These are phyloP conservation scores for Thalassiosira exigua DNA, from an alignment of 352 stramenopile species.

Conservation along the genomic window DNA sequence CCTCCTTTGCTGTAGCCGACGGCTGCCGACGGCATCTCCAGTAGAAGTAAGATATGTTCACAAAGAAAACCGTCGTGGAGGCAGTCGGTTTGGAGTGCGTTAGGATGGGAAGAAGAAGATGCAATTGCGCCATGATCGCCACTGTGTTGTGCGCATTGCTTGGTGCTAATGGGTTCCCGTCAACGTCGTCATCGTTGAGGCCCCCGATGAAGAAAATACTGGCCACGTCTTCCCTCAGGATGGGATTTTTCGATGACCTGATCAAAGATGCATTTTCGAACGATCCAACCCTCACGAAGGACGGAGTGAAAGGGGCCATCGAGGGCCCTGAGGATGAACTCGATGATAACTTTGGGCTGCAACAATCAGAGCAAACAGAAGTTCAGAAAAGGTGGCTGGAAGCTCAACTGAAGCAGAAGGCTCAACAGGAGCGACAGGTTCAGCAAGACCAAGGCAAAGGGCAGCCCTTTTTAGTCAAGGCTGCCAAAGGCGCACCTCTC, in stretches of 20 bases:
- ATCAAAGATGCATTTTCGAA: slow-evolving; percentile 79
- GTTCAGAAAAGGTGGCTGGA: slow-evolving; percentile 56
- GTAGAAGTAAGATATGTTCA: no score
- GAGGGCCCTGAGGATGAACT: slow-evolving; percentile 52
- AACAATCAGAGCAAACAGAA: slow-evolving; percentile 37
- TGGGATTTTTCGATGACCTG: slow-evolving; percentile 72
- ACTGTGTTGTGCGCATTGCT: no score
- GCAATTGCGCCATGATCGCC: no score
- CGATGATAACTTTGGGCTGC: slow-evolving; percentile 9
- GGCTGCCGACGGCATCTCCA: no score
- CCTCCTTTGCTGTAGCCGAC: no score
- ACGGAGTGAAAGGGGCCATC: slow-evolving; percentile 61
- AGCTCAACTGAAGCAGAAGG: slow-evolving; percentile 24
- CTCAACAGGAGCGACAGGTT: slow-evolving; percentile 8
- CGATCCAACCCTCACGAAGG: slow-evolving; percentile 56
- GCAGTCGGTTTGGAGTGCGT: no score
- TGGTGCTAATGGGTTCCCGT: no score
- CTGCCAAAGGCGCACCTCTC: slow-evolving; percentile 46
- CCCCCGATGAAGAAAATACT: slow-evolving; percentile 2
- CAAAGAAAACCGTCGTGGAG: no score
- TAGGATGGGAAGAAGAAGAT: no score
- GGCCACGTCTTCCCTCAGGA: slow-evolving; percentile 55
- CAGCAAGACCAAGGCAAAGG: slow-evolving; percentile 29
- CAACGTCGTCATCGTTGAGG: neutral
- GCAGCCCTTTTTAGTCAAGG: slow-evolving; percentile 23